A percentile compares a stretch with the other conserved stretches of the same genome.
phyloP scores from a whole-genome alignment of 345 rosid genomes.

The Populus euphratica region DNA sequence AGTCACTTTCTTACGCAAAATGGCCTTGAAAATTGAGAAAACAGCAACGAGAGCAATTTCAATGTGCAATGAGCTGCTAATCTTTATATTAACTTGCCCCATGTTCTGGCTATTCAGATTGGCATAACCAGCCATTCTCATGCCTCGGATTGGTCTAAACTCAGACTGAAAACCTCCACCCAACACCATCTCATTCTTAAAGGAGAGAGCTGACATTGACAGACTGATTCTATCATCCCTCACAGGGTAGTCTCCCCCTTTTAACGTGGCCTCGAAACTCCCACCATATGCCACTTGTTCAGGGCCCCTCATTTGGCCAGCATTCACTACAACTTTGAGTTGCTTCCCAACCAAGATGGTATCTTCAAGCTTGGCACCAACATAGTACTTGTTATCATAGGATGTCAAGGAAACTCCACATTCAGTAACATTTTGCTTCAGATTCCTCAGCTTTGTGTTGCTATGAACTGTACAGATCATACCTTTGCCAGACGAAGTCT shows the following conservation, averaged over 20 bases:
- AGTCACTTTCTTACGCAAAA: conserved; percentile 41
- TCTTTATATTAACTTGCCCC: conserved; percentile 68
- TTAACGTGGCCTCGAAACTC: conserved; percentile 58
- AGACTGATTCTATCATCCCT: conserved; percentile 54
- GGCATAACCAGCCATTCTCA: conserved; percentile 47
- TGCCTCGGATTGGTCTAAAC: conserved; percentile 53
- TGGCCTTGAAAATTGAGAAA: conserved; percentile 49
- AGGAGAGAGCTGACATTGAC: conserved; percentile 60
- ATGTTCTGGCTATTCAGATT: conserved; percentile 69
- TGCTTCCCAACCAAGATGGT: conserved; percentile 63
- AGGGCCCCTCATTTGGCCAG: conserved; percentile 58
- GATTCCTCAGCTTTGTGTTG: conserved; percentile 55
- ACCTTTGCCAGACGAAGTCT: conserved; percentile 62
- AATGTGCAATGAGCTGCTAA: conserved; percentile 64
- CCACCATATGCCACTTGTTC: conserved; percentile 72
- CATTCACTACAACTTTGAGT: conserved; percentile 60
- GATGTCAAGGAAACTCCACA: conserved; percentile 64
- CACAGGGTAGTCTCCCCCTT: conserved; percentile 81
- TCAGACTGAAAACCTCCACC: conserved; percentile 69
- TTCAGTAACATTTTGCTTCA: conserved; percentile 55
- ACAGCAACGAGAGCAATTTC: conserved; percentile 63
- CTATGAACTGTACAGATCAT: conserved; percentile 57
- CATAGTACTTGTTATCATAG: conserved; percentile 54
- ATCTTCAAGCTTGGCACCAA: conserved; percentile 78
- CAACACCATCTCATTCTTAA: conserved; percentile 61